phyloP scores from a whole-genome alignment of 352 stramenopile species.

The Blastocystis sp. region DNA sequence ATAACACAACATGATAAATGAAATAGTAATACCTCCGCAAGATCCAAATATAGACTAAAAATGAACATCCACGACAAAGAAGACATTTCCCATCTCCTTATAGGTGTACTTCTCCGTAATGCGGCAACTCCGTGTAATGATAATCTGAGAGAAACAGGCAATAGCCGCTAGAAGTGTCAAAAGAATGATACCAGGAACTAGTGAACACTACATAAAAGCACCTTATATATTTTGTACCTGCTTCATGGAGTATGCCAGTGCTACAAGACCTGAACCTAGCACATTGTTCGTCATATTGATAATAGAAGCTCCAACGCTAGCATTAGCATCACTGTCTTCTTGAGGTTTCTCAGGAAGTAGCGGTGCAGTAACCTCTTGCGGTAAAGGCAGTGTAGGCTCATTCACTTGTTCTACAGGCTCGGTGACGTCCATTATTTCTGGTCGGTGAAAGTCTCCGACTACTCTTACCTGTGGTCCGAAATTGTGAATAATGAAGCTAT shows the following conservation, averaged over 20 bases:
- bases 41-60: constrained; percentile 43
- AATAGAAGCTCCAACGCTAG: constrained; percentile 34
- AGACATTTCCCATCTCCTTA: constrained; percentile 26
- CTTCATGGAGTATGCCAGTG: constrained; percentile 39
- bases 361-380: neutral
- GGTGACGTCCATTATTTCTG: too few relatives aligned
- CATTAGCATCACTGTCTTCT: constrained; percentile 22
- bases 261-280: constrained; percentile 31
- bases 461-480: too few relatives aligned
- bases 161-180: constrained; percentile 32
- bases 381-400: too few relatives aligned
- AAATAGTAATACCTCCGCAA: constrained; percentile 27
- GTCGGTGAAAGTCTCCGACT: too few relatives aligned
- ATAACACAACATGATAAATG: constrained; percentile 55
- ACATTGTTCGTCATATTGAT: constrained; percentile 60
- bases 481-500: too few relatives aligned
- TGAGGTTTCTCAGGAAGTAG: neutral
- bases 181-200: constrained; percentile 53
- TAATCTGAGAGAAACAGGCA: constrained; percentile 49
- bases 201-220: constrained; percentile 3
- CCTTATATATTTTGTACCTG: neutral
- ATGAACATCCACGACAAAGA: too few relatives aligned
- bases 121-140: constrained; percentile 48
- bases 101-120: constrained; percentile 57
- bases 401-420: too few relatives aligned